Evolutionary conservation across 371 early-diverging fungal genomes (phyloP), one percentile per base, ranked within the genome.

Genomic region (Mucor piriformis): DNA sequence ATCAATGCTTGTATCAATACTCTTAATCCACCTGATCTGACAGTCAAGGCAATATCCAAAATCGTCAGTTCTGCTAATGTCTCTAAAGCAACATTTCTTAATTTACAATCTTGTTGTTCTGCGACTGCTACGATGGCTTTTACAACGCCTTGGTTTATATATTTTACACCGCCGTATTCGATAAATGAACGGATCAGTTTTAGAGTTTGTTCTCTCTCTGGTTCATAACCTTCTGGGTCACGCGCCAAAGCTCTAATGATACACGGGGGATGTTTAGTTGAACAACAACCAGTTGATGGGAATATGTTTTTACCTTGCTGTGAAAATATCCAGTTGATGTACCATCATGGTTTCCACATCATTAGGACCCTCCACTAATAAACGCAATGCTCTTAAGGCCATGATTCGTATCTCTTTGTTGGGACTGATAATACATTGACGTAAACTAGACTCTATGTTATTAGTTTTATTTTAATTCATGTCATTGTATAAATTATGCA

Each of bases 131-230:
- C 88, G 2, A 93, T 62, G 2, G 88, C 78, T 13, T 92, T 78
- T 24, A 92, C 77, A n/a, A 94, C 72, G 11, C 83, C 78, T 52
- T 84, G 86, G 2, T 86, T 82, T 11, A 91, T 60, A 49, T 84
- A 63, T 34, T 72, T 69, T 24, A 81, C 80, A 8, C 89, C 92
- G 0, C 78, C 86, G 6, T 79, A 77, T 24, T 90, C 90, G 23
- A 93, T 74, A 54, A 88, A 86, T 1, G 83, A 72, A 16, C 92
- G 74, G 0, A 92, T 74, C 0, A 92, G 80, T 51, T 89, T 88
- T 3, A 93, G 42, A 0, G 89, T 86, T 50, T 93, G 92, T 54
- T 89, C 90, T 42, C 91, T 76, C 56, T 93, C 93, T 13, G 84
- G 74, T 38, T 91, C 91, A 61, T 77, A 76, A n/a, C 54, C 64